Conservation (phyloP, 2,329 filamentous ascomycete species). For the Mycocentrospora acerina region DNA sequence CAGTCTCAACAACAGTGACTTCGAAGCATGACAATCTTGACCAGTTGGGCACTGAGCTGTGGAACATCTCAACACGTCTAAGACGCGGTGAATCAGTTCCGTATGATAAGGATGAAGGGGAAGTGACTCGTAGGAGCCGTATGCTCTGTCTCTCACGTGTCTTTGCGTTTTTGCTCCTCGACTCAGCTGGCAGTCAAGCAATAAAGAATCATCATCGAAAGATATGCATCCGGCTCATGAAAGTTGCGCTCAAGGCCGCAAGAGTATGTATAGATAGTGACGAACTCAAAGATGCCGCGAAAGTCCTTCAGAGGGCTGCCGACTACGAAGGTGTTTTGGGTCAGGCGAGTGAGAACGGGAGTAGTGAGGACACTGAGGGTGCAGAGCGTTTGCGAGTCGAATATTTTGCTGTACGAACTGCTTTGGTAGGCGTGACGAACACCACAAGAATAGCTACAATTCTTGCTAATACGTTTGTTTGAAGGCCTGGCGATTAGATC, state of each 20-base stretch:
- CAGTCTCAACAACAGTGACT: conserved; percentile 22
- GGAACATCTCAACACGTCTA: conserved; percentile 66
- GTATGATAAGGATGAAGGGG: conserved; percentile 36
- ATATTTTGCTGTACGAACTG: conserved; percentile 66
- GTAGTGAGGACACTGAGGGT: conserved; percentile 30
- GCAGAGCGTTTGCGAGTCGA: conserved; percentile 55
- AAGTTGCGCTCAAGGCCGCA: conserved; percentile 66
- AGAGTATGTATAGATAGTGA: conserved; percentile 62
- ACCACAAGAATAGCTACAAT: no score
- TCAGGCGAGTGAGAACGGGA: conserved; percentile 13
- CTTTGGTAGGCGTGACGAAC: conserved; percentile 56
- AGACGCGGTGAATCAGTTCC: conserved; percentile 20
- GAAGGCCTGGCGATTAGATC: conserved; percentile 73
- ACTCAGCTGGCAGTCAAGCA: conserved; percentile 40
- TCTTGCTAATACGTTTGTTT: conserved; percentile 6
- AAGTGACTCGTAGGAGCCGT: conserved; percentile 17
- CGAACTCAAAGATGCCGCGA: conserved; percentile 60
- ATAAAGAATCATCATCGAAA: conserved; percentile 24
- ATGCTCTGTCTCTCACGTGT: conserved; percentile 45
- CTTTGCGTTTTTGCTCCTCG: conserved; percentile 69
- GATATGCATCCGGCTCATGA: conserved; percentile 59
- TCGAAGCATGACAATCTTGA: conserved; percentile 56
- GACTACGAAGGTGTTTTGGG: conserved; percentile 45
- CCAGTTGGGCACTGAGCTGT: conserved; percentile 58
- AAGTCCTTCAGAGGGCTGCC: conserved; percentile 65